Evolutionary conservation across 2,329 filamentous ascomycete species (phyloP).

Genomic region (Aspergillus sp.): DNA sequence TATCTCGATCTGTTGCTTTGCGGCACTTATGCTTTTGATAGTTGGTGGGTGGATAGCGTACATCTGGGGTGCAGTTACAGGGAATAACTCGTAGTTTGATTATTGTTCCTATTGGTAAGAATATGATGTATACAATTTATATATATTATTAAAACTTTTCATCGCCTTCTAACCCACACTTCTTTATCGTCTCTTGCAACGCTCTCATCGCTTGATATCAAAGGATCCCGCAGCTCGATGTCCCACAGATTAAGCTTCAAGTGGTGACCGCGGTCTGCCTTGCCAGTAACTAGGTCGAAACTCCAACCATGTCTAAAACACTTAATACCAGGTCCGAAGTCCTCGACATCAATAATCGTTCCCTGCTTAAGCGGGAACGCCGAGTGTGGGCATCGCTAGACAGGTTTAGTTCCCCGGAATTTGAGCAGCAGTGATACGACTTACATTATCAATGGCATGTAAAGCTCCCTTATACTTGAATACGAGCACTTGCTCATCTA

Average conservation of each 20-base stretch:
- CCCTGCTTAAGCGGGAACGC: background rate
- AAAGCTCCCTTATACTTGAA: background rate
- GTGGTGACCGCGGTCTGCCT: background rate
- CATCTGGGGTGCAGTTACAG: constrained; percentile 61
- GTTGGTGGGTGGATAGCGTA: constrained; percentile 53
- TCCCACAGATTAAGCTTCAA: no score
- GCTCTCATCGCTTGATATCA: no score
- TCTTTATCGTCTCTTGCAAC: no score
- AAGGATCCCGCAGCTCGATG: no score
- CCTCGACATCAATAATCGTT: background rate
- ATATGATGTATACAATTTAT: no score
- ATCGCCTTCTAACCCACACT: no score
- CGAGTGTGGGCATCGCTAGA: background rate
- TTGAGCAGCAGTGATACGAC: background rate
- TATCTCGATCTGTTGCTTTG: constrained; percentile 48
- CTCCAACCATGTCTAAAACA: background rate
- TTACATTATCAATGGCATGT: background rate
- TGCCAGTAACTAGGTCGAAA: background rate
- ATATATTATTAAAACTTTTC: no score
- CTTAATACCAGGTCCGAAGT: background rate
- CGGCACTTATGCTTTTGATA: constrained; percentile 46
- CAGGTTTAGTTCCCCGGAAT: no score
- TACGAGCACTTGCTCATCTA: background rate
- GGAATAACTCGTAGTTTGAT: constrained; percentile 38
- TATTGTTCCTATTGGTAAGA: no score